Percentiles rank a stretch among this genome's conserved stretches.
Evolutionary conservation across 1,139 yeast genomes (phyloP).

Genomic region (Taiozyma onychis): DNA sequence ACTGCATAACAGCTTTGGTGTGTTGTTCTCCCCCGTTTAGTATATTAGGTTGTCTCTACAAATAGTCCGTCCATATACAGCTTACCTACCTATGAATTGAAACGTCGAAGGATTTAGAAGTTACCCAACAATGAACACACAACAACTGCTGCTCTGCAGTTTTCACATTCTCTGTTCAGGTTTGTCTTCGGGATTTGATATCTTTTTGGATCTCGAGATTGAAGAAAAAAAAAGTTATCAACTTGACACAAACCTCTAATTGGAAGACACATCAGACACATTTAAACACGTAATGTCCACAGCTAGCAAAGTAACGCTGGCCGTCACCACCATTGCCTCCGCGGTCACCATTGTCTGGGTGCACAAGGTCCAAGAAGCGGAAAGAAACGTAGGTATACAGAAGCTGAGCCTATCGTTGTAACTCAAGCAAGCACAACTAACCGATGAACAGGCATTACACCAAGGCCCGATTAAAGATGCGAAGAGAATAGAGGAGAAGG

Average conservation of each 20-base stretch:
- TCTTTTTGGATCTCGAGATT: neutral
- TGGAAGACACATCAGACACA: neutral
- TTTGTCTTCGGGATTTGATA: neutral
- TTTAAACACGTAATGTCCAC: conserved; percentile 48
- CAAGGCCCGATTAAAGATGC: conserved; percentile 83
- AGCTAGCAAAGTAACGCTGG: conserved; percentile 67
- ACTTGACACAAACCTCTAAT: neutral
- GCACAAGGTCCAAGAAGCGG: conserved; percentile 60
- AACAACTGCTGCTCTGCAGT: too few species aligned
- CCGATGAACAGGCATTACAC: conserved; percentile 42
- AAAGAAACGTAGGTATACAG: conserved; percentile 38
- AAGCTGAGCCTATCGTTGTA: neutral
- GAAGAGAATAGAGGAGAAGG: conserved; percentile 33
- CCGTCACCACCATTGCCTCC: conserved; percentile 49
- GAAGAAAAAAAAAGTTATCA: neutral
- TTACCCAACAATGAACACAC: too few species aligned
- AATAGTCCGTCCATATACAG: too few species aligned
- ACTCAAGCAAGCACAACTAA: conserved; percentile 2
- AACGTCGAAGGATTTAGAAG: too few species aligned
- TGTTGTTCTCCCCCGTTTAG: too few species aligned
- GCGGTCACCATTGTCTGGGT: conserved; percentile 58
- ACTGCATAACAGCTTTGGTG: too few species aligned
- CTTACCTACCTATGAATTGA: too few species aligned
- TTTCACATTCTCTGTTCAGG: too few species aligned
- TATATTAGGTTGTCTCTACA: too few species aligned